These are phyloP conservation scores for Axilococcus clingmanii DNA, from an alignment of 139 green algal genomes.

Conservation along the genomic window DNA sequence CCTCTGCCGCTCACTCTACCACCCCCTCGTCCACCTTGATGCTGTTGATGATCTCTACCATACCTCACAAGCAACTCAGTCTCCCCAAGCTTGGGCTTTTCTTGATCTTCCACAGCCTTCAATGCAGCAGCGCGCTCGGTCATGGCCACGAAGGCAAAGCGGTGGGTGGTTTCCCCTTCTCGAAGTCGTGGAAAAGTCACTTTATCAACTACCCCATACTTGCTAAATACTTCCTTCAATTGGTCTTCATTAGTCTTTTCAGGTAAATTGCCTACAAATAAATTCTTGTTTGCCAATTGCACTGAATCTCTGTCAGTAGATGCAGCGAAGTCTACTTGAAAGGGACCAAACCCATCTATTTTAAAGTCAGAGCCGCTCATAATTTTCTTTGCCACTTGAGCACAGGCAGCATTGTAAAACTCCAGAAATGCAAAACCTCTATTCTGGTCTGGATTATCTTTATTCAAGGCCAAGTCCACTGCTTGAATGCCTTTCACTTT, in stretches of 20 bases:
- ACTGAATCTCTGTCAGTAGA: constrained; percentile 32
- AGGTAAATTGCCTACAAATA: constrained; percentile 79
- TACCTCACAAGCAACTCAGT: constrained; percentile 38
- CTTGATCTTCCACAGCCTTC: constrained; percentile 34
- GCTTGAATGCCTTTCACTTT: constrained; percentile 38
- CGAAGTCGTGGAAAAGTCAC: constrained; percentile 28
- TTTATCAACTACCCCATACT: constrained; percentile 42
- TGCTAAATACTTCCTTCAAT: constrained; percentile 53
- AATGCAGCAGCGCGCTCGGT: constrained; percentile 48
- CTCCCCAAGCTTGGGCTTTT: constrained; percentile 40
- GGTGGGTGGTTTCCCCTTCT: constrained; percentile 34
- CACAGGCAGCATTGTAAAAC: constrained; percentile 83
- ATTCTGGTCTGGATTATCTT: constrained; percentile 50
- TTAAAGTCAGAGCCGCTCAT: constrained; percentile 52
- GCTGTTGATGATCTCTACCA: background rate
- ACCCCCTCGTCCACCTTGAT: background rate
- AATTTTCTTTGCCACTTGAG: constrained; percentile 46
- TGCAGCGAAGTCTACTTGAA: constrained; percentile 72
- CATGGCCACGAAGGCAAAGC: constrained; percentile 85
- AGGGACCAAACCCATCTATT: constrained; percentile 28
- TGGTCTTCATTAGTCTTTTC: constrained; percentile 47
- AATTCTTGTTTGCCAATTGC: constrained; percentile 17
- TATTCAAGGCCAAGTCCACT: constrained; percentile 53
- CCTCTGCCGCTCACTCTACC: constrained; percentile 4
- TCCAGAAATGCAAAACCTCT: constrained; percentile 81